A percentile compares a stretch with the other conserved stretches of the same genome.
These are phyloP conservation scores for Salix viminalis DNA, from an alignment of 345 rosid species.

Conservation along the genomic window DNA sequence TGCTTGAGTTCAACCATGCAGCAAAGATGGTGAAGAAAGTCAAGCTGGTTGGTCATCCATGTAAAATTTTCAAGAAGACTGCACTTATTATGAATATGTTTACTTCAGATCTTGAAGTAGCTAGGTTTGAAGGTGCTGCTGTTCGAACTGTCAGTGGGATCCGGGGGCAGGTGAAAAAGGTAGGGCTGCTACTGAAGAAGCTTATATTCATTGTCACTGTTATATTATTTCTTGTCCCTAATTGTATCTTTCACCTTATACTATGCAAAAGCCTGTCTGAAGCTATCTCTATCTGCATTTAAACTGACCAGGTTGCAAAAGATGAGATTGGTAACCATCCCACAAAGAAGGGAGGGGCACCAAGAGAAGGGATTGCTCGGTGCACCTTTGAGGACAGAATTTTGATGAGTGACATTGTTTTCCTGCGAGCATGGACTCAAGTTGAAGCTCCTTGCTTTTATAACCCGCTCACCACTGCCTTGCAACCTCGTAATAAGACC, in stretches of 20 bases:
- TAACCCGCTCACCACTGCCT: constrained; percentile 80
- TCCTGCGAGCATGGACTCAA: constrained; percentile 74
- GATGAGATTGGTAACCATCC: constrained; percentile 70
- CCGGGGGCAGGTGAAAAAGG: too few species aligned
- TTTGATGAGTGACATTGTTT: constrained; percentile 82
- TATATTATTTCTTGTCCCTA: background rate
- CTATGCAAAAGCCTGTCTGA: background rate
- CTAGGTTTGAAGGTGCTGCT: constrained; percentile 30
- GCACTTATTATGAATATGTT: constrained; percentile 91
- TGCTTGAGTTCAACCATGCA: constrained; percentile 81
- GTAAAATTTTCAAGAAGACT: constrained; percentile 85
- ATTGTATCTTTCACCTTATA: background rate
- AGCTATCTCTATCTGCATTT: background rate
- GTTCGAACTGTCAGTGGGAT: too few species aligned
- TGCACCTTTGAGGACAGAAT: constrained; percentile 97
- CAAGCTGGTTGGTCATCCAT: constrained; percentile 85
- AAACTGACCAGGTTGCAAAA: constrained; percentile 58
- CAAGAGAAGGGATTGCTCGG: constrained; percentile 79
- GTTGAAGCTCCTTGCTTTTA: constrained; percentile 73
- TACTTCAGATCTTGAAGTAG: constrained; percentile 92
- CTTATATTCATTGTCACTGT: too few species aligned
- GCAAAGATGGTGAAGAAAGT: constrained; percentile 72
- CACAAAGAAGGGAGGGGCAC: constrained; percentile 53
- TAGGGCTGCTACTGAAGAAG: too few species aligned
- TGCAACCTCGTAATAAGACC: constrained; percentile 70